A percentile compares a stretch with the other conserved stretches of the same genome.
Conservation (phyloP, 371 early-diverging fungal genomes). For the Haplosporangium sp. region DNA sequence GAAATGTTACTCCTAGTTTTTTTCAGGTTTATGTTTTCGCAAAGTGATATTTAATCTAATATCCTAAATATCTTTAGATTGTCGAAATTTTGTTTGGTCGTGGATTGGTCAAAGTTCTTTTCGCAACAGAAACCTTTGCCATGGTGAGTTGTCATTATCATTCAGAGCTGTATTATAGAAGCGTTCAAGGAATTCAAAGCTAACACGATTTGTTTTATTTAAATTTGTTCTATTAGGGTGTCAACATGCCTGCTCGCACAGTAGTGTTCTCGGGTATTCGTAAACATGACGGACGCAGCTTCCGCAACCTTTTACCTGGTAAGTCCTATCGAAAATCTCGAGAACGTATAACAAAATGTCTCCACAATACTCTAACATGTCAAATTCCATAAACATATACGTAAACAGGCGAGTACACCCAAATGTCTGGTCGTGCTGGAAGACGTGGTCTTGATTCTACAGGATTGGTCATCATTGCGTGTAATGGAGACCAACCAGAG, state of each 20-base stretch:
- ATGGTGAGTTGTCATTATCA: constrained; percentile 65
- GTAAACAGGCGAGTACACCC: constrained; percentile 97
- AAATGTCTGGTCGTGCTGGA: constrained; percentile 99
- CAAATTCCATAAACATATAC: constrained; percentile 71
- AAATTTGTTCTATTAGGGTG: constrained; percentile 70
- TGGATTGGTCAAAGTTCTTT: constrained; percentile 92
- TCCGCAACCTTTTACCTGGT: constrained; percentile 88
- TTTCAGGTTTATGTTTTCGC: background rate
- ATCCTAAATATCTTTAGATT: constrained; percentile 59
- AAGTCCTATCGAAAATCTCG: constrained; percentile 3
- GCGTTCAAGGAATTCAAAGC: no score
- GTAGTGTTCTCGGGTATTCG: constrained; percentile 95
- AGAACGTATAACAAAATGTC: background rate
- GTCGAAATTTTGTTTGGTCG: constrained; percentile 97
- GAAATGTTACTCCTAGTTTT: background rate
- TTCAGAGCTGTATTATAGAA: no score
- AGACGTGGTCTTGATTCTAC: constrained; percentile 96
- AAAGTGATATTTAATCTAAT: no score
- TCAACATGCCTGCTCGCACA: constrained; percentile 98
- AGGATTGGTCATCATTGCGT: constrained; percentile 94
- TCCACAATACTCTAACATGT: background rate
- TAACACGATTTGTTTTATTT: no score
- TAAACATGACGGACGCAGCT: constrained; percentile 93
- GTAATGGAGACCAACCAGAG: constrained; percentile 76
- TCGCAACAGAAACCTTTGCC: constrained; percentile 97